Percentiles rank a stretch among this genome's conserved stretches.
These are phyloP conservation scores for Pulveroboletus frians DNA, from an alignment of 768 basidiomycete genomes.

Conservation along the genomic window DNA sequence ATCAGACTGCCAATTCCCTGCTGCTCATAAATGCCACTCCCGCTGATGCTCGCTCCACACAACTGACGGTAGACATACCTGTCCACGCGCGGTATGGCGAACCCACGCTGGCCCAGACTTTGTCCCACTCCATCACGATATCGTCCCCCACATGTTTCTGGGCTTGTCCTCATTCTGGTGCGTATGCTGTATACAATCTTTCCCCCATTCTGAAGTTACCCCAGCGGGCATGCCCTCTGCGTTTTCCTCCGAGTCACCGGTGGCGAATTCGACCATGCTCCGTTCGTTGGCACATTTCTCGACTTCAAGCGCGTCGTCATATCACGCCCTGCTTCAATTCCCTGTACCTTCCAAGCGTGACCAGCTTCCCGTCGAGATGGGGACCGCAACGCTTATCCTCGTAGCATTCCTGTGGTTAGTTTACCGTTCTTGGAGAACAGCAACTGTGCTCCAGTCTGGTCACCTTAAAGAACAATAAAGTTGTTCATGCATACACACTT, in stretches of 20 bases:
- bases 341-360: slow-evolving; percentile 34
- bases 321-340: slow-evolving; percentile 16
- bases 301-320: slow-evolving; percentile 4
- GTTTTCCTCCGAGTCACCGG: slow-evolving; percentile 16
- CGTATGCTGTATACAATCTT: slow-evolving; percentile 1
- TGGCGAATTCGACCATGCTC: slow-evolving; percentile 23
- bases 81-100: slow-evolving; percentile 42
- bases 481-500: slow-evolving; percentile 4
- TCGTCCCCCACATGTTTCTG: slow-evolving; percentile 30
- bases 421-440: slow-evolving; percentile 24
- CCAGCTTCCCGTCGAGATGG: slow-evolving; percentile 31
- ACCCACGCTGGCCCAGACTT: slow-evolving; percentile 15
- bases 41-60: slow-evolving; percentile 2
- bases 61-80: slow-evolving; percentile 32
- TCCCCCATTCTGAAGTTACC: slow-evolving; percentile 3
- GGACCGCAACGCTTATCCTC: slow-evolving; percentile 31
- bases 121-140: slow-evolving; percentile 20
- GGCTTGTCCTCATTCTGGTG: slow-evolving; percentile 28
- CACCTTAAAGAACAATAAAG: slow-evolving; percentile 25
- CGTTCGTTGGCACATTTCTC: slow-evolving; percentile 15
- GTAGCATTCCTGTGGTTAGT: slow-evolving; percentile 33
- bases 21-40: slow-evolving; percentile 31
- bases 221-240: slow-evolving; percentile 2
- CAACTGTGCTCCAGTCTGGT: slow-evolving; percentile 13
- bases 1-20: slow-evolving; percentile 21